Base-by-base conservation (phyloP, 345 rosid species). In the Eucalyptus dawsonii region DNA sequence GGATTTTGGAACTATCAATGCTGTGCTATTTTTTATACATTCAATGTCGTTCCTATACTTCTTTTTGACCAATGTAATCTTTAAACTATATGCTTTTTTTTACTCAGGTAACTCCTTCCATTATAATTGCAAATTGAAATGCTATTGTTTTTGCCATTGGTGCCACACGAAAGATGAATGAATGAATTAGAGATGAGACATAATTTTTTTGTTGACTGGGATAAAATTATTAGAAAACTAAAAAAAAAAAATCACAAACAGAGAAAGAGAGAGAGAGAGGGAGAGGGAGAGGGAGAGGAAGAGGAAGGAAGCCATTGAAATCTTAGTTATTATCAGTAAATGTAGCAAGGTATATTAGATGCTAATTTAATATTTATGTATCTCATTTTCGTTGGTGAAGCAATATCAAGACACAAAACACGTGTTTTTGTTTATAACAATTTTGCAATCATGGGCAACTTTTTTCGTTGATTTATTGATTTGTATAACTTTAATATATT, bases 41-140 rank as follows among this genome's bases (percentile, higher is more conserved):
- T 27, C 16, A 27, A 29, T 27, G 16, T 13, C 4, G 0, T 0
- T 6, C 17, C 44, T 1, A 42, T 42, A 6, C 2, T 42, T 5
- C 14, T 13, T 56, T 58, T 58, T 10, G 6, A 58, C 14, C 7
- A 24, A 58, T 25, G n/a, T 11, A 11, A 58, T 58, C 29, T 4
- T 25, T 58, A 24, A 10, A 58, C n/a, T 58, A 58, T 56, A 24
- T 58, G n/a, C 25, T n/a, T n/a, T 5, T 24, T 25, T 58, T 58
- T 25, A 11, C 7, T 25, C 5, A 40, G 40, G 40, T 5, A 40
- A 40, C 5, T 40, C 40, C 40, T 40, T 40, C 40, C 40, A 0
- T 56, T 24, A 1, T 2, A 58, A 58, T 11, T 58, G 65, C 65
- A 58, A 24, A 58, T 25, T 2, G 14, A 58, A 11, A 58, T 25